Evolutionary conservation across 208 protist species (phyloP), one percentile per base, ranked within the genome.

Genomic region (Crithidia sp.): DNA sequence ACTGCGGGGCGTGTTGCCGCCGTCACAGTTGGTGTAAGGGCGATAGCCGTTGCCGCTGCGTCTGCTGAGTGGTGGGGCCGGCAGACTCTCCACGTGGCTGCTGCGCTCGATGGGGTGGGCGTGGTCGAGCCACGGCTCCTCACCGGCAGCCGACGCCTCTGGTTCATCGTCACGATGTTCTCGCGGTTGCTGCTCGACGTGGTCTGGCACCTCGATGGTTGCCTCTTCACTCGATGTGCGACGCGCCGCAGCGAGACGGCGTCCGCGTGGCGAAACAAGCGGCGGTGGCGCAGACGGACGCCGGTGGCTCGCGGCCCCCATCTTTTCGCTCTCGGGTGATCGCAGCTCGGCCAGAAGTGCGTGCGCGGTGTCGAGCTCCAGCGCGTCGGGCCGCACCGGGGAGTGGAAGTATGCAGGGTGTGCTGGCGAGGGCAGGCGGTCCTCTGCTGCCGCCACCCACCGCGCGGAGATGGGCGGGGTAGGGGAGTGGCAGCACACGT

Each of bases 91-190:
- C 16, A 37, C 36, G 28, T 49, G 40, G 41, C 47, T 64, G 53
- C 63, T 69, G 44, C 55, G 55, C 45, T 64, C 59, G 13, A 52
- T 64, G n/a, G 71, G 57, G 47, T 52, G 16, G 13, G 50, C 63
- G 54, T 76, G 60, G 44, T 76, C 71, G 28, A 69, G 36, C 63
- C 71, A 70, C 43, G 63, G 63, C 63, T 69, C 70, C 14, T 62
- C 28, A 28, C 0, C 28, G 28, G 28, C 28, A 28, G 28, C 28
- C 28, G 1, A 2, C 28, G 28, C 28, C 28, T 28, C 28, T 28
- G 28, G 28, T 28, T 0, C 28, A 28, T 28, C 55, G 9, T 64
- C 59, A 4, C 9, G 5, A 12, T 39, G 2, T 12, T 67, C 60
- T 9, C 13, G 5, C 3, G 17, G 7, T 47, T 12, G 52, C 52